Percentiles rank a stretch among this genome's conserved stretches.
phyloP scores from a whole-genome alignment of 352 stramenopile genomes.

The Phytopythium boreale region DNA sequence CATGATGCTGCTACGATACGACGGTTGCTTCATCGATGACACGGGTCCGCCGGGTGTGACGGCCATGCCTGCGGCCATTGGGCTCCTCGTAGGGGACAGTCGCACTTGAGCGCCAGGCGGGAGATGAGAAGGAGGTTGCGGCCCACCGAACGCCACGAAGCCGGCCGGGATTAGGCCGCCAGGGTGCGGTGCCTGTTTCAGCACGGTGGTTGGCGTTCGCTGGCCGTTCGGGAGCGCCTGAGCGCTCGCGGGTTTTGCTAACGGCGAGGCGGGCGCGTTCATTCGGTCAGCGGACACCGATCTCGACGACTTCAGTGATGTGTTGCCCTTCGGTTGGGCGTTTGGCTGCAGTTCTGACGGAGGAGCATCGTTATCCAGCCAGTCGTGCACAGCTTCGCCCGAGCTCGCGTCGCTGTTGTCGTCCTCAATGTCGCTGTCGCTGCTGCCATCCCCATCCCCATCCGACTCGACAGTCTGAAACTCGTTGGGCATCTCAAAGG shows the following conservation, averaged over 20 bases:
- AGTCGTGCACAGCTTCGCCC: constrained; percentile 51
- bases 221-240: background rate
- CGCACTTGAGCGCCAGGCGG: constrained; percentile 1
- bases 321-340: background rate
- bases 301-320: background rate
- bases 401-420: constrained; percentile 29
- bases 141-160: background rate
- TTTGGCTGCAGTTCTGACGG: background rate
- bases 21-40: constrained; percentile 37
- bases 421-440: constrained; percentile 21
- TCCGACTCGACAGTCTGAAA: constrained; percentile 24
- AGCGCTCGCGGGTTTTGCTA: constrained; percentile 6
- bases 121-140: constrained; percentile 9
- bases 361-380: constrained; percentile 28
- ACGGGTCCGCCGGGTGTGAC: constrained; percentile 10
- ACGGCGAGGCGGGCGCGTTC: constrained; percentile 8
- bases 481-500: constrained; percentile 31
- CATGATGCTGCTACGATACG: constrained; percentile 53
- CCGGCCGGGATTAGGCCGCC: background rate
- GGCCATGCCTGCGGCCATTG: constrained; percentile 11
- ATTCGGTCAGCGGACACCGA: constrained; percentile 10
- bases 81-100: constrained; percentile 38
- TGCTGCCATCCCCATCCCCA: constrained; percentile 13
- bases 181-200: background rate
- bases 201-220: background rate